phyloP scores from a whole-genome alignment of 2,329 filamentous ascomycete genomes.

The Stagonosporopsis tanaceti region DNA sequence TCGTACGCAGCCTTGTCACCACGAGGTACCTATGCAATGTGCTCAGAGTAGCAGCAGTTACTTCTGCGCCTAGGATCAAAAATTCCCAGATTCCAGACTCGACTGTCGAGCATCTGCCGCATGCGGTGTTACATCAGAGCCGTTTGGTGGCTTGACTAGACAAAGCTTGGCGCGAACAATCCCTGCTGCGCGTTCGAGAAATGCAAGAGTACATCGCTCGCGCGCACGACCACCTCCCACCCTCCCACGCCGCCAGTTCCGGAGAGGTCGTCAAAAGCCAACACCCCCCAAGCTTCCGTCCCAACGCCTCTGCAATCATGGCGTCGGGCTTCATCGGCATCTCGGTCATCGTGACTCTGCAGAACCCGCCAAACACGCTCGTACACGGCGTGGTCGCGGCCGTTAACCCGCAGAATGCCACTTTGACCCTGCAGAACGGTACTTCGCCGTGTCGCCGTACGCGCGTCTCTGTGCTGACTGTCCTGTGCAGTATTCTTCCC shows the following conservation, averaged over 20 bases:
- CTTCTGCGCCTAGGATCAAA: neutral
- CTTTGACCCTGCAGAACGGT: slow-evolving; percentile 77
- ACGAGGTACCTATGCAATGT: neutral
- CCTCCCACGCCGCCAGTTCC: slow-evolving; percentile 18
- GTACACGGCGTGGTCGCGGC: slow-evolving; percentile 75
- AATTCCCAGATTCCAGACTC: neutral
- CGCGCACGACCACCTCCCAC: slow-evolving; percentile 15
- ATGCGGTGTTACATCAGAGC: slow-evolving; percentile 6
- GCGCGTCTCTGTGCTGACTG: neutral
- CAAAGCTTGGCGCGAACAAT: slow-evolving; percentile 16
- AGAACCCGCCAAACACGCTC: slow-evolving; percentile 68
- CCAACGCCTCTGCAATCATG: slow-evolving; percentile 55
- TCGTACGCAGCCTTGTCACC: neutral
- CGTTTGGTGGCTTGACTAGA: slow-evolving; percentile 15
- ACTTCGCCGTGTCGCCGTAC: slow-evolving; percentile 23
- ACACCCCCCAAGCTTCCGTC: neutral
- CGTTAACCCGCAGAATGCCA: slow-evolving; percentile 68
- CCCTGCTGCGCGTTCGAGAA: slow-evolving; percentile 16
- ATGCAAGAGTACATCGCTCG: slow-evolving; percentile 4
- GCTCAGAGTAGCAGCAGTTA: neutral
- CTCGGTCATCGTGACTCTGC: slow-evolving; percentile 76
- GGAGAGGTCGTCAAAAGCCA: slow-evolving; percentile 16
- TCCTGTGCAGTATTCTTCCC: slow-evolving; percentile 58
- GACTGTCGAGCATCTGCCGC: neutral
- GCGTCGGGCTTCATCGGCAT: slow-evolving; percentile 75